Conservation (phyloP, 106 monocot genomes). For the Dactylorhiza incarnata region DNA sequence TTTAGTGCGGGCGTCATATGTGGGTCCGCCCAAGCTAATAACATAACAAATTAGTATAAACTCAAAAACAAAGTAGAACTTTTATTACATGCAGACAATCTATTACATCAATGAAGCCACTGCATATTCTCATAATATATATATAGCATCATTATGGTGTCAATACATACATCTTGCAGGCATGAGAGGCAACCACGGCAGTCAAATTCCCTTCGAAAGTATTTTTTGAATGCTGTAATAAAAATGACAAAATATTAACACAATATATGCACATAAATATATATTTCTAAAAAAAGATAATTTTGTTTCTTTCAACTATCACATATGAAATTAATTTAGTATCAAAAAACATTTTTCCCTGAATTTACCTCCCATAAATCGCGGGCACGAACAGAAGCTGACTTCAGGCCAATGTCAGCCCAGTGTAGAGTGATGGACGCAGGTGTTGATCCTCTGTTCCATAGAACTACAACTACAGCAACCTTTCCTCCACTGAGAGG, state of each 20-base stretch:
- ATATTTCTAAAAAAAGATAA: too few relatives aligned
- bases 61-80: too few relatives aligned
- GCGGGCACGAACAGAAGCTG: constrained; percentile 33
- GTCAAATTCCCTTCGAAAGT: constrained; percentile 18
- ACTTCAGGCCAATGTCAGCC: constrained; percentile 51
- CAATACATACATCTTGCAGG: constrained; percentile 48
- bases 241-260: background rate
- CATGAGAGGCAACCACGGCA: constrained; percentile 27
- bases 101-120: too few relatives aligned
- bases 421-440: constrained; percentile 57
- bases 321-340: background rate
- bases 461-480: constrained; percentile 73
- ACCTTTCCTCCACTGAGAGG: constrained; percentile 56
- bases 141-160: constrained; percentile 13
- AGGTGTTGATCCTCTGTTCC: constrained; percentile 46
- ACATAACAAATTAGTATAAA: too few relatives aligned
- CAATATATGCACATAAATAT: too few relatives aligned
- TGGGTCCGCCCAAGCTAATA: too few relatives aligned
- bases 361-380: constrained; percentile 75
- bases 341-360: background rate
- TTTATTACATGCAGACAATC: too few relatives aligned
- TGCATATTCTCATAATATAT: too few relatives aligned
- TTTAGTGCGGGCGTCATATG: too few relatives aligned
- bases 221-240: constrained; percentile 24
- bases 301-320: too few relatives aligned